Base-by-base conservation (phyloP, 345 rosid genomes). In the Turritis glabra region DNA sequence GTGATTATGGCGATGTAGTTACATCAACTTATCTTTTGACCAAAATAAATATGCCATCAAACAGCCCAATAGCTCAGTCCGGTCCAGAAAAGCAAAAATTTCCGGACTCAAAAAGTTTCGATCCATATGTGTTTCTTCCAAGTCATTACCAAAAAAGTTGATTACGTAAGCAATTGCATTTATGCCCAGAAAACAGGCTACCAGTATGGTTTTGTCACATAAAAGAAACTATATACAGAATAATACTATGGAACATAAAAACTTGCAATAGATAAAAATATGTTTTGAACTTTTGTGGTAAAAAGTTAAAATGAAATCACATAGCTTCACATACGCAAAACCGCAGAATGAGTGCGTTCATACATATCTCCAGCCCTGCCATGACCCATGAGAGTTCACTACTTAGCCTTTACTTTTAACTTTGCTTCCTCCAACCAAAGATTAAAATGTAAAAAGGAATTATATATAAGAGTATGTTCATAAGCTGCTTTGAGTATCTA, bases 341-440 rank as follows among this genome's bases (percentile, higher is more conserved):
- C 74, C 29, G 63, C 27, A n/a, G 69, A 60, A 55, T 21, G 55
- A 17, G 77, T 59, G 64, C 84, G 80, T 55, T 88, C 92, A 78
- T 82, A 86, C 82, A 86, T 69, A 83, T 76, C 89, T 86, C 83
- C 93, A 86, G 88, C 87, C 95, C 95, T 88, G 84, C 60, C 84
- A 83, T 54, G 44, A 67, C 38, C 74, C 84, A 78, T 63, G 44
- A 59, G 55, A 17, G 73, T 72, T 65, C 74, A 41, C 69, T 41
- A 75, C 75, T 7, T 76, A 69, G 75, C 65, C 41, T 13, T 69
- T 53, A 69, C 4, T 64, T 71, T 26, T 66, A 15, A 27, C 67
- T 81, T 77, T 74, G 61, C 60, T 81, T 74, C 79, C 75, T 64
- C 71, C 81, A 52, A 22, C 57, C 68, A 73, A 54, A 64, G n/a